Percentiles rank a stretch among this genome's conserved stretches.
Conservation (phyloP, 331 rosid species). For the Prunus yedoensis region DNA sequence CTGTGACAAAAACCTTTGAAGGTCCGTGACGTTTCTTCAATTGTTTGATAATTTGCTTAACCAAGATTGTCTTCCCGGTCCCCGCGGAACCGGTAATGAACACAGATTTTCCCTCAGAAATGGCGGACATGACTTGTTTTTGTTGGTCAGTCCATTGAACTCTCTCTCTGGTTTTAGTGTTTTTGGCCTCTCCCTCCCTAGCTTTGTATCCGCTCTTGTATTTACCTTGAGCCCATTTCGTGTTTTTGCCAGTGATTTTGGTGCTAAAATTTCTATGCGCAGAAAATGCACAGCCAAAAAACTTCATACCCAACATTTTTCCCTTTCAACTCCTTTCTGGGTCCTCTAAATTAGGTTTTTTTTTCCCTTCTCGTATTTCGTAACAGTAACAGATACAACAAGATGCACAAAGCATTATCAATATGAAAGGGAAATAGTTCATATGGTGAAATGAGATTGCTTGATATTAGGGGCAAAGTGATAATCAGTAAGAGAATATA, state of each 20-base stretch:
- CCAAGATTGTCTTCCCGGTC: conserved; percentile 45
- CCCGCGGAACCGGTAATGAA: conserved; percentile 62
- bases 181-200: neutral
- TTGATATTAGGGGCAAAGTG: neutral
- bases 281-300: conserved; percentile 11
- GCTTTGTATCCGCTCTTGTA: neutral
- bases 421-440: neutral
- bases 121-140: conserved; percentile 32
- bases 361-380: neutral
- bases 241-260: conserved; percentile 22
- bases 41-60: conserved; percentile 31
- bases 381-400: neutral
- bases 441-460: neutral
- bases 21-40: conserved; percentile 25
- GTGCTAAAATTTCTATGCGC: conserved; percentile 36
- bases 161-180: neutral
- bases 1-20: conserved; percentile 44
- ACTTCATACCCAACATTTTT: conserved; percentile 9
- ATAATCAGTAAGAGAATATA: neutral
- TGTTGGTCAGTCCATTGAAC: conserved; percentile 49
- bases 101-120: conserved; percentile 36
- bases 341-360: neutral
- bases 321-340: conserved; percentile 13
- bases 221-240: conserved; percentile 4
- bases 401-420: neutral